phyloP scores from a whole-genome alignment of 2,329 filamentous ascomycete species.

The Emergomyces africanus region DNA sequence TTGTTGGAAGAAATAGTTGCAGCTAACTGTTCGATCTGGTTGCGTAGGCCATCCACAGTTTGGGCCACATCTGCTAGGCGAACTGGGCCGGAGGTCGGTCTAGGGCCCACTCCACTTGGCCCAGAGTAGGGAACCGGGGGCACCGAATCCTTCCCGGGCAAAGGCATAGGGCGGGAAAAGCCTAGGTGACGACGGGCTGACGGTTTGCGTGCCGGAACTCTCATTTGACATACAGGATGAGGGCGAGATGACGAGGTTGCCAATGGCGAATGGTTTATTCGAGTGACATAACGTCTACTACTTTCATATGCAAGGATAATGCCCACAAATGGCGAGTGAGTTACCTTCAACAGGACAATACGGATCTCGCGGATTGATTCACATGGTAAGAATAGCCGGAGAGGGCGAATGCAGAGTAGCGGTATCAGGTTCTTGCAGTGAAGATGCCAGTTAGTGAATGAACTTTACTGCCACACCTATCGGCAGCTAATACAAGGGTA shows the following conservation, averaged over 20 bases:
- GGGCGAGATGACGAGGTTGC: constrained; percentile 12
- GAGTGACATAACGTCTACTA: constrained; percentile 19
- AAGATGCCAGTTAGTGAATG: not conserved
- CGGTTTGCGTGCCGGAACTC: constrained; percentile 15
- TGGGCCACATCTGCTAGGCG: constrained; percentile 22
- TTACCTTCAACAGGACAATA: constrained; percentile 46
- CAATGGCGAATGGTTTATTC: constrained; percentile 13
- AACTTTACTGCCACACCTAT: not conserved
- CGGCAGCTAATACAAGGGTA: not conserved
- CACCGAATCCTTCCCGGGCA: not conserved
- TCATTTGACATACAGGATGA: constrained; percentile 13
- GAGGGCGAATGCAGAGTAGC: constrained; percentile 42
- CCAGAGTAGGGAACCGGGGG: not conserved
- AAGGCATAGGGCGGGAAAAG: constrained; percentile 10
- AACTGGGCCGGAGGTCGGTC: constrained; percentile 13
- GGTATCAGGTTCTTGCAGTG: constrained; percentile 44
- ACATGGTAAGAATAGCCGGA: constrained; percentile 44
- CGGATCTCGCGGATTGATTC: constrained; percentile 42
- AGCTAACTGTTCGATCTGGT: constrained; percentile 23
- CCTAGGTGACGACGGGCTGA: constrained; percentile 7
- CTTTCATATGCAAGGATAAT: constrained; percentile 45
- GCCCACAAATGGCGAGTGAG: constrained; percentile 45
- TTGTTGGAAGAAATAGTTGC: constrained; percentile 13
- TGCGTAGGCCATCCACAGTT: constrained; percentile 22
- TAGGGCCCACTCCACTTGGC: constrained; percentile 2